Base-by-base conservation (phyloP, 1,284 basidiomycete species). In the Tilletia walkeri region DNA sequence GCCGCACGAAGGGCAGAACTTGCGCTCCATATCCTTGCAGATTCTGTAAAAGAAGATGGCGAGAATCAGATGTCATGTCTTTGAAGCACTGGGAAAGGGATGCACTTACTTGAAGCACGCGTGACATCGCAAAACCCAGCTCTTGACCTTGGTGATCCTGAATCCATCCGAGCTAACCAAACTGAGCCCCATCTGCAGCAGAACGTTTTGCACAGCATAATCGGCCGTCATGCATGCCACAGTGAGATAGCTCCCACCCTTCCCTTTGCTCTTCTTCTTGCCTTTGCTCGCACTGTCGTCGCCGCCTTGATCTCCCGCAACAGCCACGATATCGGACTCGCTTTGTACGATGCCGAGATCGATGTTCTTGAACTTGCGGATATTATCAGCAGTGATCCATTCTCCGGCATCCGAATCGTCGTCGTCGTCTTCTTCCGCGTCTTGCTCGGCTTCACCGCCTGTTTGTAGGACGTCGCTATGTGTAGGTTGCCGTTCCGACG, bases 161-260 rank as follows among this genome's bases (percentile, higher is more conserved):
- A 91, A 93, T 7, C 96, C 96, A 76, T 95, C 93, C 20, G 92
- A 88, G 16, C 94, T 91, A n/a, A 99, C 90, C 38, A 99, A 87
- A 73, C 90, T 91, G 69, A 99, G 85, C 0, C 92, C 92, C 92
- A 99, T 96, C 83, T 97, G 95, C 68, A 99, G 85, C 71, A 97
- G 85, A 14, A 99, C 94, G 82, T 99, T 99, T 85, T 99, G 96
- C 89, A 99, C 96, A 16, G 96, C 96, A 85, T 94, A 99, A 88
- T 99, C 96, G 49, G 92, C 93, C 1, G 96, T 99, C 92, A 99
- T 82, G 69, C 80, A 81, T 0, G 82, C 82, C 3, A 82, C 81
- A 12, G 76, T 79, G 76, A 82, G 66, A 16, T 41, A 24, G 20
- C 24, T 16, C 12, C n/a, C 14, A 2, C 41, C 61, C 56, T 71